Evolutionary conservation across 2,329 filamentous ascomycete genomes (phyloP).

Genomic region (Pestalotiopsis sp.): DNA sequence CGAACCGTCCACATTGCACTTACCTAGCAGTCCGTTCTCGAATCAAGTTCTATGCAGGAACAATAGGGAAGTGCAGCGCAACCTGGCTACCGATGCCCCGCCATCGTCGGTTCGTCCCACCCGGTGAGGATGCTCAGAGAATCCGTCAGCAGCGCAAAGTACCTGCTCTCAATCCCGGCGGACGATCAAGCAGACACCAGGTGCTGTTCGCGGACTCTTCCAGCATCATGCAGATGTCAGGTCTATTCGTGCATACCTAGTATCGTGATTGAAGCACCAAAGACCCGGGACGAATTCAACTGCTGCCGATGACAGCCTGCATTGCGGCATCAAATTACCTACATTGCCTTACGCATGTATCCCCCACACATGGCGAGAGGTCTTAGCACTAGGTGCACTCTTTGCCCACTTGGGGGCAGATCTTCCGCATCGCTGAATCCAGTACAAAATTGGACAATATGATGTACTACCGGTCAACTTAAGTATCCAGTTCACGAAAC

Average conservation of each 20-base stretch:
- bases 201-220: neutral
- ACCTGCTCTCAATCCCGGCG: neutral
- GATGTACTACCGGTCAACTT: no score
- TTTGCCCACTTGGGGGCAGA: neutral
- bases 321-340: neutral
- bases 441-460: neutral
- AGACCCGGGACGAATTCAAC: neutral
- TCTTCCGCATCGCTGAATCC: constrained; percentile 1
- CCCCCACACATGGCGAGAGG: neutral
- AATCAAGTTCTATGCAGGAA: neutral
- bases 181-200: neutral
- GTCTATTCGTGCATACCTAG: neutral
- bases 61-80: neutral
- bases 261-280: no score
- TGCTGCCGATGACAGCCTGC: neutral
- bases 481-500: no score
- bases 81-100: neutral
- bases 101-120: neutral
- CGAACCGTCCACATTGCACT: neutral
- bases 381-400: neutral
- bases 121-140: neutral
- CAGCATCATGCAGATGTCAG: neutral
- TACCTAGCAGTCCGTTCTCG: neutral
- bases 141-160: neutral
- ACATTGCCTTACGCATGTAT: neutral